These are phyloP conservation scores for Globisporangium acanthophoron DNA, from an alignment of 352 stramenopile genomes.

Conservation along the genomic window DNA sequence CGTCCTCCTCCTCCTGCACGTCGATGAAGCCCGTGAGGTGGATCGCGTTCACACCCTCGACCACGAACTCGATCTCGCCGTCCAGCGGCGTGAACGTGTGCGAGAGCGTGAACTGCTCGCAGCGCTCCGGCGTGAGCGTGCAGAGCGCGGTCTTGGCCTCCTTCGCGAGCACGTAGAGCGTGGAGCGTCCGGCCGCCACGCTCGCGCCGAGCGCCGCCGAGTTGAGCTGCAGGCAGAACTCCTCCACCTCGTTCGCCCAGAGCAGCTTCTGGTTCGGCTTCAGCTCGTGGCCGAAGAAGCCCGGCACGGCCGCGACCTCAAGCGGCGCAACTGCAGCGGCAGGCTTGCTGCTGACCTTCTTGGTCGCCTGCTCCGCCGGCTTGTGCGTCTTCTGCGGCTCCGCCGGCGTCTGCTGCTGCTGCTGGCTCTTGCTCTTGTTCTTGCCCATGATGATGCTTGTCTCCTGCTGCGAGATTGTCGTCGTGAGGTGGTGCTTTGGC, in stretches of 20 bases:
- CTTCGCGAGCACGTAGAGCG: conserved; percentile 67
- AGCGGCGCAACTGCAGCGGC: conserved; percentile 1
- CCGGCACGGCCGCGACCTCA: conserved; percentile 52
- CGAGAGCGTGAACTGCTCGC: conserved; percentile 71
- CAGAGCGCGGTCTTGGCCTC: conserved; percentile 70
- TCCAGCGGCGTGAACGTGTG: conserved; percentile 78
- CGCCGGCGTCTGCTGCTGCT: neutral
- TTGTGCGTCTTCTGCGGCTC: conserved; percentile 3
- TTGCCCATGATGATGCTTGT: conserved; percentile 9
- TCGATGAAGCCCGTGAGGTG: conserved; percentile 82
- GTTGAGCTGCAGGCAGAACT: conserved; percentile 75
- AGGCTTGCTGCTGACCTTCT: conserved; percentile 4
- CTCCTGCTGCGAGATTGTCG: neutral
- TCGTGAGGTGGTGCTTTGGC: neutral
- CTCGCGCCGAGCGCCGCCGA: conserved; percentile 60
- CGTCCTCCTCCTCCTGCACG: conserved; percentile 67
- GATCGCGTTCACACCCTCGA: conserved; percentile 70
- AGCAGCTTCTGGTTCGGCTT: conserved; percentile 58
- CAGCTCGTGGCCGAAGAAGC: conserved; percentile 77
- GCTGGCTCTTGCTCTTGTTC: conserved; percentile 9
- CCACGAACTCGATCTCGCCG: conserved; percentile 59
- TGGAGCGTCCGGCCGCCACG: conserved; percentile 53
- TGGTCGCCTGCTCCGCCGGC: conserved; percentile 3
- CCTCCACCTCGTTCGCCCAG: conserved; percentile 67
- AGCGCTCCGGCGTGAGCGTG: conserved; percentile 49